Base-by-base conservation (phyloP, 1,284 basidiomycete species). In the Anthracocystis walkeri region DNA sequence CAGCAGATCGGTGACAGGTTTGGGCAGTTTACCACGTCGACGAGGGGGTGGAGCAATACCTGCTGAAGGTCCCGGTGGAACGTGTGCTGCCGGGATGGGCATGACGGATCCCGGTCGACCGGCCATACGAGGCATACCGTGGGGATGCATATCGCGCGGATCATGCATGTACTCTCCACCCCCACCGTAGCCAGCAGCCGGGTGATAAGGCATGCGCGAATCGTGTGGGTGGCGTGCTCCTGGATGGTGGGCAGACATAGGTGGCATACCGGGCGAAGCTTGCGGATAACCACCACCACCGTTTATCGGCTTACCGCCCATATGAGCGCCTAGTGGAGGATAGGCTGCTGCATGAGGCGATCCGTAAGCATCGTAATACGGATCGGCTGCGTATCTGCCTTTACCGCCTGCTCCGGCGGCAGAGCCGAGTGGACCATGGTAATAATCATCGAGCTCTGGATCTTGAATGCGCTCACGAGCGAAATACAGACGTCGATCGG, bases 1-100 rank as follows among this genome's bases (percentile, higher is more conserved):
- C 81, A 95, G 89, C 82, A 91, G 92, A 85, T 94, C 92, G 21
- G 93, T 94, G 48, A 93, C 93, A 84, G 92, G 91, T 86, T 94
- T 94, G 53, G 93, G 93, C 14, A 94, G 89, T 86, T 94, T 94
- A 52, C 93, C 92, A 61, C 93, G 89, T 81, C 93, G 74, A 45
- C 79, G 75, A 7, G 74, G 72, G 1, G 70, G 70, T 18, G 73
- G 70, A 0, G 76, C 66, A 29, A 76, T 76, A 27, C 74, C 74
- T 11, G 74, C 61, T 6, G 68, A 59, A 0, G 74, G 74, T n/a
- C 74, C 68, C 4, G 74, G 74, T 4, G 74, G 74, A 7, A 76
- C 74, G 38, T 72, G 74, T 4, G 65, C 29, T 2, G 64, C 57
- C 4, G 74, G 68, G 20, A 76, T 38, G 20, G 61, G 46, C 20